Evolutionary conservation across 2,329 filamentous ascomycete species (phyloP).

Genomic region (Pseudocercospora fuligena): DNA sequence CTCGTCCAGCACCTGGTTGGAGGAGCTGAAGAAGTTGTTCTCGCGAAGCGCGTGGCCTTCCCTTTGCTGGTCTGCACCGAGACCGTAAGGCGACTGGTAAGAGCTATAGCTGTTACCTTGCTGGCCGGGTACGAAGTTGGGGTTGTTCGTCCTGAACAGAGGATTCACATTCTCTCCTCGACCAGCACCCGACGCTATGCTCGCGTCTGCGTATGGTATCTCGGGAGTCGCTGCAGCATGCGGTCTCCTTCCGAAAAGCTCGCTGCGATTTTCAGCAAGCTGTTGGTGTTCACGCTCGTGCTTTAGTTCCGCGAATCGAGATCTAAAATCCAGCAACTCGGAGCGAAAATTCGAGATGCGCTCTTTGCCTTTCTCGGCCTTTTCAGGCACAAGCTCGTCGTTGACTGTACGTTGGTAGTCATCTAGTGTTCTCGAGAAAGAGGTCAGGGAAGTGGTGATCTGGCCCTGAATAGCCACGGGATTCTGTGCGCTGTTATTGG

Average conservation of each 20-base stretch:
- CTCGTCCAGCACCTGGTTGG: constrained; percentile 86
- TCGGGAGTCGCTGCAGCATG: constrained; percentile 74
- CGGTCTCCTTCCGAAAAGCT: constrained; percentile 83
- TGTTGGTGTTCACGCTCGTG: constrained; percentile 70
- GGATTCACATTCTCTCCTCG: constrained; percentile 41
- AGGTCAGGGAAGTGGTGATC: constrained; percentile 76
- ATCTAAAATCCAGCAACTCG: constrained; percentile 79
- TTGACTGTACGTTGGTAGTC: constrained; percentile 86
- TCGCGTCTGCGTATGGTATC: constrained; percentile 80
- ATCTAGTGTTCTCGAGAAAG: constrained; percentile 87
- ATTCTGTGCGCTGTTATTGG: constrained; percentile 64
- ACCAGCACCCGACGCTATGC: constrained; percentile 39
- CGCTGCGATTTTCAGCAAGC: constrained; percentile 62
- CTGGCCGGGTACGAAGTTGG: constrained; percentile 40
- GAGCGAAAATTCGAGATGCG: constrained; percentile 82
- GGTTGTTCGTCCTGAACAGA: constrained; percentile 43
- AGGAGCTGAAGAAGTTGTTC: constrained; percentile 82
- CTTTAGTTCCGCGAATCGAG: constrained; percentile 78
- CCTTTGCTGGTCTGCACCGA: constrained; percentile 46
- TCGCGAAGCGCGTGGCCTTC: constrained; percentile 87
- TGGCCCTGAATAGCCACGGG: constrained; percentile 62
- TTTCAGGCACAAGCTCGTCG: constrained; percentile 86
- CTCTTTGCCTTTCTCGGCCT: constrained; percentile 88
- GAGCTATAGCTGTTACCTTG: constrained; percentile 47
- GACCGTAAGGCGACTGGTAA: constrained; percentile 44